These are phyloP conservation scores for Alternaria triticina DNA, from an alignment of 2,329 filamentous ascomycete species.

Conservation along the genomic window DNA sequence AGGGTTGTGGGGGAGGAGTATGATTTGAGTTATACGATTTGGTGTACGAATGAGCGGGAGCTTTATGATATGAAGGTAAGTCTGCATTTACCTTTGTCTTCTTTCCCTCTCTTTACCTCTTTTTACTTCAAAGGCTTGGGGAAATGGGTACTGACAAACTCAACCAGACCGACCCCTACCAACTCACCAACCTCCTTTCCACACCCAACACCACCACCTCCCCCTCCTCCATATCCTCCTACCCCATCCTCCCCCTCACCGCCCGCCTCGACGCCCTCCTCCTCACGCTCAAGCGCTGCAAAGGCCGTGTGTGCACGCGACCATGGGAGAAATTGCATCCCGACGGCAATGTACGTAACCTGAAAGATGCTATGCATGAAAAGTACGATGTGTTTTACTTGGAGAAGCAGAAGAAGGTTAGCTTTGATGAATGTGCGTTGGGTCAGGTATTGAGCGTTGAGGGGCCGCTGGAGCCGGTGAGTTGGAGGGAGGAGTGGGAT, in stretches of 20 bases:
- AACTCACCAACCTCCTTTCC: slow-evolving; percentile 44
- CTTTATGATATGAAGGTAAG: slow-evolving; percentile 67
- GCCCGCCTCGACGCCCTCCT: slow-evolving; percentile 61
- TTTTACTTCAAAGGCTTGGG: not conserved
- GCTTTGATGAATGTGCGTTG: slow-evolving; percentile 61
- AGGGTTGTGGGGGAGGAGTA: slow-evolving; percentile 63
- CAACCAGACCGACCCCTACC: slow-evolving; percentile 38
- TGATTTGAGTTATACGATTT: slow-evolving; percentile 70
- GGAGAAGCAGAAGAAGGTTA: slow-evolving; percentile 57
- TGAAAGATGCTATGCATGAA: slow-evolving; percentile 58
- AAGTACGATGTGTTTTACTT: slow-evolving; percentile 63
- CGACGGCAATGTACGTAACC: slow-evolving; percentile 56
- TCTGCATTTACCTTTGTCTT: too few species aligned
- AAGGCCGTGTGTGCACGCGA: slow-evolving; percentile 58
- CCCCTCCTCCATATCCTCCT: not conserved
- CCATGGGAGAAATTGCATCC: slow-evolving; percentile 67
- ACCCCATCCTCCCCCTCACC: not conserved
- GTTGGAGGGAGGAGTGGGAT: slow-evolving; percentile 26
- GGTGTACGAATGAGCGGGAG: slow-evolving; percentile 73
- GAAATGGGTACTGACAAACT: not conserved
- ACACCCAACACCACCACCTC: not conserved
- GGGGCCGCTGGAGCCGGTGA: slow-evolving; percentile 46
- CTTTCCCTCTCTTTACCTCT: not conserved
- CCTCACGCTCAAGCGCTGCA: slow-evolving; percentile 68
- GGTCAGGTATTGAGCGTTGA: slow-evolving; percentile 65